Evolutionary conservation across 768 basidiomycete species (phyloP).

Genomic region (Mycena olivaceomarginata): DNA sequence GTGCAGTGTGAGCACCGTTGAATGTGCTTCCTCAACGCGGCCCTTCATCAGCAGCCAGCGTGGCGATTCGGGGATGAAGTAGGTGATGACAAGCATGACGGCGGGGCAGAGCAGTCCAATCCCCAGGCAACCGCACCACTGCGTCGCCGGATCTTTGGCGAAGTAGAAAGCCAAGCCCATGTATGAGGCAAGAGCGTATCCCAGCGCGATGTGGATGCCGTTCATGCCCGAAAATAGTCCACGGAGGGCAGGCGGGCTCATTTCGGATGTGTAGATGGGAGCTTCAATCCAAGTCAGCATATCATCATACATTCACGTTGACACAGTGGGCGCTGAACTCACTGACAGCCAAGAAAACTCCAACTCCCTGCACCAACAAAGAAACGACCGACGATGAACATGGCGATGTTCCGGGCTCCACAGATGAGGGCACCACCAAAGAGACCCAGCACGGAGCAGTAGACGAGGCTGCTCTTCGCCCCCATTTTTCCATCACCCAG

Average conservation of each 20-base stretch:
- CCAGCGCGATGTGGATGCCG: conserved; percentile 13
- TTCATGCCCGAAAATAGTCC: conserved; percentile 12
- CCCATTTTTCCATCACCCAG: conserved; percentile 10
- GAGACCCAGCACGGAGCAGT: conserved; percentile 13
- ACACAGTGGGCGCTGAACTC: conserved; percentile 10
- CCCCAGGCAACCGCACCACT: background rate
- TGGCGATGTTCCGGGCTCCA: conserved; percentile 10
- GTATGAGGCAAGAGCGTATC: conserved; percentile 12
- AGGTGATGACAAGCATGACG: conserved; percentile 5
- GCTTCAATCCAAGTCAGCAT: conserved; percentile 7
- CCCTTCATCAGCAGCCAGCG: conserved; percentile 11
- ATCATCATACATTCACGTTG: conserved; percentile 5
- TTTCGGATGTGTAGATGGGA: conserved; percentile 14
- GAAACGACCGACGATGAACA: conserved; percentile 10
- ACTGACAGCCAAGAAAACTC: conserved; percentile 6
- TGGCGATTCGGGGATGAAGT: conserved; percentile 9
- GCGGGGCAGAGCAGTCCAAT: background rate
- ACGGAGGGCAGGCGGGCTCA: conserved; percentile 13
- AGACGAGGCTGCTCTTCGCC: conserved; percentile 5
- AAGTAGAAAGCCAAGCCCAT: conserved; percentile 15
- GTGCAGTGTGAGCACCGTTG: conserved; percentile 5
- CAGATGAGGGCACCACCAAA: conserved; percentile 14
- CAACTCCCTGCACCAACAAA: conserved; percentile 10
- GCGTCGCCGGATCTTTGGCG: conserved; percentile 9
- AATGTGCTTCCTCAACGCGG: conserved; percentile 4